Percentiles rank a stretch among this genome's conserved stretches.
phyloP scores from a whole-genome alignment of 768 basidiomycete genomes.

The Lentinula edodes region DNA sequence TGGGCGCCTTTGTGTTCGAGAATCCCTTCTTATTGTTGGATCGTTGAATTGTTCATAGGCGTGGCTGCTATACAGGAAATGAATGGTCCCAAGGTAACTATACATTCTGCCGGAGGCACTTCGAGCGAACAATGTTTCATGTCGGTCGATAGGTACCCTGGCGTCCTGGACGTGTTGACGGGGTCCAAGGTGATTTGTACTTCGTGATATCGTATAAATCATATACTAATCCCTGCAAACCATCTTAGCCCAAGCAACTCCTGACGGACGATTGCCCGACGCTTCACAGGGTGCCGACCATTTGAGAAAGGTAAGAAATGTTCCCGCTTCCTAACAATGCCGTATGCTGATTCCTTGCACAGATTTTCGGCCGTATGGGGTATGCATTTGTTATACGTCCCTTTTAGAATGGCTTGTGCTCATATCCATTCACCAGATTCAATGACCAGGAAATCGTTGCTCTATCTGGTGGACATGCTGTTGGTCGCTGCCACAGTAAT shows the following conservation, averaged over 20 bases:
- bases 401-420: neutral
- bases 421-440: constrained; percentile 38
- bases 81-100: constrained; percentile 65
- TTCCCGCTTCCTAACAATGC: constrained; percentile 3
- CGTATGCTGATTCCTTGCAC: constrained; percentile 1
- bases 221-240: too few relatives aligned
- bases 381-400: constrained; percentile 13
- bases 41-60: neutral
- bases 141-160: constrained; percentile 53
- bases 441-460: constrained; percentile 98
- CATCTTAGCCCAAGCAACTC: constrained; percentile 51
- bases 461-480: constrained; percentile 89
- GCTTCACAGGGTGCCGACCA: constrained; percentile 81
- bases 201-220: too few relatives aligned
- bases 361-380: constrained; percentile 93
- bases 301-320: constrained; percentile 58
- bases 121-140: neutral
- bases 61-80: constrained; percentile 53
- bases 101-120: neutral
- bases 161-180: constrained; percentile 91
- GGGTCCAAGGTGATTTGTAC: constrained; percentile 28
- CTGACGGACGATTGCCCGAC: constrained; percentile 89
- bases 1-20: constrained; percentile 69
- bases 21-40: neutral
- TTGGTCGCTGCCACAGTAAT: constrained; percentile 90